Evolutionary conservation across 2,329 filamentous ascomycete genomes (phyloP), one percentile per base, ranked within the genome.

Genomic region (Fusarium aywerte): DNA sequence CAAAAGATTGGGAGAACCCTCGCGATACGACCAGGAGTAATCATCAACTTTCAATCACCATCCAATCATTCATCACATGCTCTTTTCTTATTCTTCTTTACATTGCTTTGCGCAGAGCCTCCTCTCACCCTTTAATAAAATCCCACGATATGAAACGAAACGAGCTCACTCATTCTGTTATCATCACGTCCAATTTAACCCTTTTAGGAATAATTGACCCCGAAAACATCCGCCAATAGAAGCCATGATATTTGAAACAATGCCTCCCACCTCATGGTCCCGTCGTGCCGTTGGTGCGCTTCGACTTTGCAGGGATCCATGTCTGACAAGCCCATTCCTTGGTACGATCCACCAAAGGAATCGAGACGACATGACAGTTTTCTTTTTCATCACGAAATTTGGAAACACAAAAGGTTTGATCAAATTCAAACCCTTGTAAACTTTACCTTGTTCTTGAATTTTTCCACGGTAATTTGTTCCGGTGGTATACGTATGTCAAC

Each of bases 91-190:
- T 21, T 11, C 9, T 25, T 16, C 7, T n/a, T 43, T 5, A 18
- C 1, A 27, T 16, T 48, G 21, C 31, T 47, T 15, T n/a, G 23
- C 2, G 20, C 16, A 49, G 45, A 49, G 32, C 45, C 21, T 49
- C 44, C 21, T 20, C 21, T 18, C 40, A 27, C 32, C 43, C 45
- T 18, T 43, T 49, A 49, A 49, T 49, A 38, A 48, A 38, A 49
- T 49, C 45, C 45, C 20, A 4, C 21, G 31, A 29, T 11, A 12
- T 15, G 45, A 49, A 49, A 49, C 45, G 13, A 38, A 49, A 49
- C 45, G 21, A 36, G 31, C 16, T 33, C 32, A 12, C n/a, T 10
- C 11, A 10, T 27, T 4, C 27, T 27, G 8, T 10, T 11, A 27
- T 20, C 7, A 29, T 25, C 23, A 18, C 23, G 27, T 42, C n/a